Conservation (phyloP, 768 basidiomycete genomes). For the Royoungia palumana region DNA sequence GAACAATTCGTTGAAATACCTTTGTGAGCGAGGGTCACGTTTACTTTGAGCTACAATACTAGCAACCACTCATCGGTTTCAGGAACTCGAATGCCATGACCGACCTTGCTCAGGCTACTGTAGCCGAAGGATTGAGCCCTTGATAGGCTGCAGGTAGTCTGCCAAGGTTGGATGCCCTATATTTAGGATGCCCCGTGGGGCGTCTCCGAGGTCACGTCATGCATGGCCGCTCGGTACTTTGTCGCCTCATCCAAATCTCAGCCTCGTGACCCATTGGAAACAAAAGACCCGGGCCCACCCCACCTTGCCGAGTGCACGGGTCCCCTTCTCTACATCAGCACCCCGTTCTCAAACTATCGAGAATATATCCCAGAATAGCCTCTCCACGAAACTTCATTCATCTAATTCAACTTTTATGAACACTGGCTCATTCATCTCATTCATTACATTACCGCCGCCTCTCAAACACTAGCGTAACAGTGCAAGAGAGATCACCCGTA, state of each 20-base stretch:
- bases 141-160: too few species aligned
- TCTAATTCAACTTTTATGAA: background rate
- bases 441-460: background rate
- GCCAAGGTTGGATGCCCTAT: background rate
- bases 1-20: too few species aligned
- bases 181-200: constrained; percentile 4
- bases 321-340: background rate
- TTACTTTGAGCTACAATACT: too few species aligned
- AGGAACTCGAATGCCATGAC: too few species aligned
- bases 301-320: background rate
- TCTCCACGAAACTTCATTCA: background rate
- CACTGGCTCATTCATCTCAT: background rate
- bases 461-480: background rate
- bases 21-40: too few species aligned
- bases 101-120: too few species aligned
- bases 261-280: constrained; percentile 2
- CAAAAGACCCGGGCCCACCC: background rate
- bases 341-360: too few species aligned
- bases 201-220: background rate
- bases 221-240: background rate
- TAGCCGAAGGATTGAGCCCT: too few species aligned
- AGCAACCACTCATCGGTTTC: too few species aligned
- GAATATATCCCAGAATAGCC: background rate
- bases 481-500: background rate
- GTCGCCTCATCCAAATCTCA: constrained; percentile 1